These are phyloP conservation scores for Colletotrichum australisinense DNA, from an alignment of 2,329 filamentous ascomycete species.

Conservation along the genomic window DNA sequence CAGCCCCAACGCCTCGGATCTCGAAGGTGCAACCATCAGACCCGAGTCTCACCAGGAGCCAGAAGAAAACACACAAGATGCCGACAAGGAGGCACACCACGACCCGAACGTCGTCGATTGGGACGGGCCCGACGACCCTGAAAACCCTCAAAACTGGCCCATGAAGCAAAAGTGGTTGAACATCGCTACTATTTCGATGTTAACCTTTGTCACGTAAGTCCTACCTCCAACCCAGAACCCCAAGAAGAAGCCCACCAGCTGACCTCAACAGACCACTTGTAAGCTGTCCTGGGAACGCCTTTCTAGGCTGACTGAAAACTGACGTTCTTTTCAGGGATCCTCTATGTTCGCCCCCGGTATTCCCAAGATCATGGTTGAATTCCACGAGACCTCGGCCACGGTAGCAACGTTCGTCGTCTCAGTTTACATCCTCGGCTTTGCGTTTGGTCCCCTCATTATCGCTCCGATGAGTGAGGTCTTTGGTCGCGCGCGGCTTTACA, in stretches of 20 bases:
- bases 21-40: conserved; percentile 26
- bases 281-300: neutral
- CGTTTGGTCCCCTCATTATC: conserved; percentile 60
- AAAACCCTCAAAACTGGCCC: conserved; percentile 78
- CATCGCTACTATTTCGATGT: conserved; percentile 45
- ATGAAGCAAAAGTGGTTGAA: conserved; percentile 54
- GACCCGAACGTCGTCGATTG: conserved; percentile 64
- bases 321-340: conserved; percentile 38
- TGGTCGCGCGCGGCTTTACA: conserved; percentile 65
- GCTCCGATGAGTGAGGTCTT: conserved; percentile 81
- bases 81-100: neutral
- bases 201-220: conserved; percentile 38
- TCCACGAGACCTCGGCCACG: conserved; percentile 55
- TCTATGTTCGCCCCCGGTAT: conserved; percentile 69
- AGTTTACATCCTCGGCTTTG: conserved; percentile 65
- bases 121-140: conserved; percentile 65
- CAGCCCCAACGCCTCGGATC: conserved; percentile 11
- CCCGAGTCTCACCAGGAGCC: conserved; percentile 12
- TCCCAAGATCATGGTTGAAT: conserved; percentile 65
- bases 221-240: neutral
- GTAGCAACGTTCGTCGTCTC: conserved; percentile 67
- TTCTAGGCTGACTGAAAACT: neutral
- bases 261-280: conserved; percentile 36
- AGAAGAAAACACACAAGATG: neutral
- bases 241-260: conserved; percentile 1